Percentiles rank a stretch among this genome's conserved stretches.
phyloP scores from a whole-genome alignment of 2,329 filamentous ascomycete species.

The Claviceps sp. region DNA sequence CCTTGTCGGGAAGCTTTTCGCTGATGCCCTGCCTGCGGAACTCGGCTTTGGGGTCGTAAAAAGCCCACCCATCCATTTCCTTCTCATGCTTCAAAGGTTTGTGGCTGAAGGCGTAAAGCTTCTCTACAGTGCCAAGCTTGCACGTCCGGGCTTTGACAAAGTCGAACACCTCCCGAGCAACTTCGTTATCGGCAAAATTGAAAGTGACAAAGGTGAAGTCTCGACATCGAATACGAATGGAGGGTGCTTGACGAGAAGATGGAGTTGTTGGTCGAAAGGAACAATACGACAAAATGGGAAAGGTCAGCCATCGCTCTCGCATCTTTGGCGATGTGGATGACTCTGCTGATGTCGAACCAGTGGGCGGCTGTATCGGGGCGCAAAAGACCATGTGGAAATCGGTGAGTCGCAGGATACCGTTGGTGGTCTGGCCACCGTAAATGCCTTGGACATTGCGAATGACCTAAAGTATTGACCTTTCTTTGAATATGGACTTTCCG shows the following conservation, averaged over 20 bases:
- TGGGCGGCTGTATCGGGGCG: slow-evolving; percentile 24
- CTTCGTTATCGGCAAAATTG: slow-evolving; percentile 62
- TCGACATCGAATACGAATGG: slow-evolving; percentile 76
- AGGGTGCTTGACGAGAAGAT: slow-evolving; percentile 57
- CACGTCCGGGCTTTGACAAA: slow-evolving; percentile 72
- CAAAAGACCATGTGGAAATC: slow-evolving; percentile 48
- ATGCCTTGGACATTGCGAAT: slow-evolving; percentile 48
- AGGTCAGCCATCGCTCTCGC: slow-evolving; percentile 83
- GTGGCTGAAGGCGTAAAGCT: slow-evolving; percentile 83
- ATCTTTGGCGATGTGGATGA: slow-evolving; percentile 17
- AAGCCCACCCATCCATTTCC: slow-evolving; percentile 62
- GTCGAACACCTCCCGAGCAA: slow-evolving; percentile 76
- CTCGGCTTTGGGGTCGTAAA: slow-evolving; percentile 79
- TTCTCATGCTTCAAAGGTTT: slow-evolving; percentile 61
- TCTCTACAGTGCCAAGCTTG: slow-evolving; percentile 70
- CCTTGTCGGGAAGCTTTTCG: slow-evolving; percentile 60
- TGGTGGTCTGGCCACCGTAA: slow-evolving; percentile 42
- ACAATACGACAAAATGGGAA: slow-evolving; percentile 78
- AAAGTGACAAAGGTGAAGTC: slow-evolving; percentile 93
- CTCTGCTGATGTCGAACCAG: slow-evolving; percentile 9
- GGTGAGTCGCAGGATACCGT: slow-evolving; percentile 46
- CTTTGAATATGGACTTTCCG: neutral
- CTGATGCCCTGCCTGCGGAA: slow-evolving; percentile 80
- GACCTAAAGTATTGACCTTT: slow-evolving; percentile 19
- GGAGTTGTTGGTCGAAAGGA: slow-evolving; percentile 61